Evolutionary conservation across 2,329 filamentous ascomycete genomes (phyloP), one percentile per base, ranked within the genome.

Genomic region (Nothophoma quercina): DNA sequence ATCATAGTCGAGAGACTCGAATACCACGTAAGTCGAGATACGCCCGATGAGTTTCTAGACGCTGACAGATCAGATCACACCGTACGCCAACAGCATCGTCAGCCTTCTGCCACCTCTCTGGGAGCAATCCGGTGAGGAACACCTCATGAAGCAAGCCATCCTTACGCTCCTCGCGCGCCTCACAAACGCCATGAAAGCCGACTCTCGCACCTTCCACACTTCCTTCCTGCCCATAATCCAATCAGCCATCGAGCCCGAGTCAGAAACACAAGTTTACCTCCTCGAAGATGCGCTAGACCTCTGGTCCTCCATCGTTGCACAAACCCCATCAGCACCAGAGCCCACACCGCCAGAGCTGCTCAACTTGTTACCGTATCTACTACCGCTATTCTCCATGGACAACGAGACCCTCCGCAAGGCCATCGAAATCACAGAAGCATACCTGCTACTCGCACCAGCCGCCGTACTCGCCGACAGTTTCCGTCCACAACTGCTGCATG

Each of bases 101-200:
- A 81, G 85, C 1, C 83, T 92, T 10, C 81, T 98, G 6, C 93
- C 93, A 0, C 81, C 82, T 4, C 81, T 98, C 0, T 99, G 95
- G 95, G 87, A 90, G 55, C 85, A 88, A 43, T 91, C 90, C 2
- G 91, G 88, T 0, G 89, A 96, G 55, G 90, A 95, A 67, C 91
- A 92, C 75, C 85, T 98, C 73, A 89, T 97, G 81, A 98, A 98
- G 74, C 93, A 97, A 75, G 87, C 91, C 1, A 92, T 98, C 44
- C 83, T 98, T 51, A 90, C 89, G 2, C 88, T 98, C 30, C 85
- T 98, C 43, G 83, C 90, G 1, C 88, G 91, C 2, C 81, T 99
- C 12, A 90, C 96, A n/a, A 87, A 87, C 69, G 89, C 93, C 1
- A 90, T 98, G 85, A 91, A 89, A 53, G 82, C 84, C 10, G 84